Percentiles rank a stretch among this genome's conserved stretches.
These are phyloP conservation scores for Isoetes taiwanensis DNA, from an alignment of 75 land plant species.

Conservation along the genomic window DNA sequence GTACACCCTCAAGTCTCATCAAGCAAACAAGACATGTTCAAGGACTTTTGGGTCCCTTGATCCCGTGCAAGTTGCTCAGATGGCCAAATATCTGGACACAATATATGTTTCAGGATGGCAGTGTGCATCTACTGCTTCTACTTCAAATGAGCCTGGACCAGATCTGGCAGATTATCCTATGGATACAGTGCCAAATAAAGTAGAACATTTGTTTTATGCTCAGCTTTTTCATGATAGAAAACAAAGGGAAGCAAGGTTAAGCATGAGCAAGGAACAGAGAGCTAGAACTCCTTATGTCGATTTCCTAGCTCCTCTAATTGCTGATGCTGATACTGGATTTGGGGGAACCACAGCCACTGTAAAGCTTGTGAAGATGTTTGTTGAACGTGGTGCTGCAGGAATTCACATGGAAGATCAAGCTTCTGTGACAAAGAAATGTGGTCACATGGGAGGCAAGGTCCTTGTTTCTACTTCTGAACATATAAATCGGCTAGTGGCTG, in stretches of 20 bases:
- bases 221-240: constrained; percentile 87
- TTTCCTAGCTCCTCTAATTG: constrained; percentile 70
- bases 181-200: constrained; percentile 94
- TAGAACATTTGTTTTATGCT: constrained; percentile 80
- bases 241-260: constrained; percentile 65
- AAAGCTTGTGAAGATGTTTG: constrained; percentile 84
- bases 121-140: constrained; percentile 81
- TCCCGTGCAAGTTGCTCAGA: constrained; percentile 88
- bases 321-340: constrained; percentile 87
- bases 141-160: constrained; percentile 87
- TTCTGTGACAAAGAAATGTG: constrained; percentile 46
- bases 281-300: constrained; percentile 59
- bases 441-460: constrained; percentile 96
- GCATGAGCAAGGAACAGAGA: constrained; percentile 43
- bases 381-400: constrained; percentile 87
- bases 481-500: constrained; percentile 75
- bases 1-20: constrained; percentile 63
- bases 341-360: constrained; percentile 89
- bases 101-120: constrained; percentile 40
- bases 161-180: constrained; percentile 96
- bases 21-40: constrained; percentile 62
- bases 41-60: constrained; percentile 82
- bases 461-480: constrained; percentile 65
- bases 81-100: constrained; percentile 79
- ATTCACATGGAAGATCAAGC: too few relatives aligned